phyloP scores from a whole-genome alignment of 441 rosid species.

The Hura crepitans region DNA sequence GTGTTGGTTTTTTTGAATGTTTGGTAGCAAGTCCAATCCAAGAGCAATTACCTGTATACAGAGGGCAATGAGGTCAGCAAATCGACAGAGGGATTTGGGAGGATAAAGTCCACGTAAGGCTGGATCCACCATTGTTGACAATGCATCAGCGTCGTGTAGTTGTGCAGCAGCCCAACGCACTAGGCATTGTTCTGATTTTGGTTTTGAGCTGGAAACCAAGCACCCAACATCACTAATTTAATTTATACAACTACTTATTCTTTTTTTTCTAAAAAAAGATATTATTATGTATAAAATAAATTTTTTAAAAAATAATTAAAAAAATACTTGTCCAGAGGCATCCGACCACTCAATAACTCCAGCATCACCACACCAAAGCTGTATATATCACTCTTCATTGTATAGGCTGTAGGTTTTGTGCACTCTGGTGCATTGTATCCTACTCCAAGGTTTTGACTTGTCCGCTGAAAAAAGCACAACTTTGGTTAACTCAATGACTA shows the following conservation, averaged over 20 bases:
- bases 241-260: not conserved
- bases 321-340: constrained; percentile 52
- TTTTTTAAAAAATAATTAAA: not conserved
- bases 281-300: no score
- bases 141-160: constrained; percentile 65
- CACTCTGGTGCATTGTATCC: constrained; percentile 97
- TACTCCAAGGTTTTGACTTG: constrained; percentile 83
- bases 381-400: constrained; percentile 83
- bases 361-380: constrained; percentile 95
- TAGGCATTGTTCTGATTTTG: constrained; percentile 67
- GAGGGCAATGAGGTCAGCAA: constrained; percentile 74
- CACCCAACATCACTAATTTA: no score
- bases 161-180: constrained; percentile 85
- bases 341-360: constrained; percentile 86
- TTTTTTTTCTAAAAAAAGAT: not conserved
- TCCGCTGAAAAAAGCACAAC: constrained; percentile 40
- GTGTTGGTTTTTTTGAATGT: no score
- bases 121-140: constrained; percentile 77
- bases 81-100: constrained; percentile 69
- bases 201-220: constrained; percentile 44
- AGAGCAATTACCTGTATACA: constrained; percentile 60
- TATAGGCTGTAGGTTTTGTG: constrained; percentile 64
- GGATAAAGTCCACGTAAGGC: constrained; percentile 87
- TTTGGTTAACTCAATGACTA: not conserved
- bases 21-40: no score